Base-by-base conservation (phyloP, 2,329 filamentous ascomycete genomes). In the Nannizziopsis barbatae region DNA sequence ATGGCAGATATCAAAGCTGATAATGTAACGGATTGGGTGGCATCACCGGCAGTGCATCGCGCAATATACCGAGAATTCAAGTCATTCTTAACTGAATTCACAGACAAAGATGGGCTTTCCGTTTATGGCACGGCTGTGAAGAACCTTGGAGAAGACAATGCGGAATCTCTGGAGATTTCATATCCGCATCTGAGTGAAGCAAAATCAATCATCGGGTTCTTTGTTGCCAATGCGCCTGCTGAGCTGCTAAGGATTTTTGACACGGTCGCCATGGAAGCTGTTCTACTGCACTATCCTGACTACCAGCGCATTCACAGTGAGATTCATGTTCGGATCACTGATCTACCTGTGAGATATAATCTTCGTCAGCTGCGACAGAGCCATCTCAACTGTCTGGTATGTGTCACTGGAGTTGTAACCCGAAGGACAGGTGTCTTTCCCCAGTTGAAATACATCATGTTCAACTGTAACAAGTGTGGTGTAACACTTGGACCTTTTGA, bases 61-160 rank as follows among this genome's bases (percentile, higher is more conserved):
- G 93, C 89, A 1, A 92, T 98, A 66, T 89, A 88, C 62, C 80
- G 90, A 60, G 92, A 98, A 67, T 98, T 98, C 78, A 95, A 94
- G 66, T 84, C 86, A 2, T 98, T 98, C 72, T 72, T 98, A 59
- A 96, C 92, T 9, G 90, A 95, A 58, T 96, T 93, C 65, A 95
- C 83, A 5, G 92, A 98, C 60, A 81, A 88, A 47, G 81, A 83
- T 55, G 89, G 88, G 47, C 83, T 80, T 3, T 98, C 92, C 0
- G 88, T 98, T 44, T 98, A 98, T 64, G 92, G 92, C 47, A 89
- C 87, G 57, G 84, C 89, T 49, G 94, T 98, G 56, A 80, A 87
- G 56, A 95, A 86, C 0, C 79, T 98, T n/a, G 93, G 92, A 72
- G 90, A 96, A 68, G 76, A 95, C 64, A 98, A 98, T 65, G 87